Conservation (phyloP, 139 green algal genomes). For the Desmodesmus armatus region DNA sequence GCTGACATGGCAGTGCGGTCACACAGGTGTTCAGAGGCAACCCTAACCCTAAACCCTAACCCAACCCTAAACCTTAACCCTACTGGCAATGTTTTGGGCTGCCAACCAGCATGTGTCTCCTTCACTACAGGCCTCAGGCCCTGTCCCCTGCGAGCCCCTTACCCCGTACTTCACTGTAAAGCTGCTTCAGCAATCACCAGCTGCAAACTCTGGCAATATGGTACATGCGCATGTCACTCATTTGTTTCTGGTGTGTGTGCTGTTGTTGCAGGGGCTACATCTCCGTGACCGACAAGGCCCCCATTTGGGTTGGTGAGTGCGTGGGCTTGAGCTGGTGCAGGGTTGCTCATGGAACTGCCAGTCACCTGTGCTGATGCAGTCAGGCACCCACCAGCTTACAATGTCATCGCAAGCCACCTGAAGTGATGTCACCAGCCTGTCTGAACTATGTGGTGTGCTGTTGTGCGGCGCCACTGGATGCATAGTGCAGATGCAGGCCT, state of each 20-base stretch:
- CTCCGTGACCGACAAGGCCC: neutral
- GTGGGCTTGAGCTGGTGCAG: too few species aligned
- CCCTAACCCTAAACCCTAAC: too few species aligned
- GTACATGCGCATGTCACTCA: neutral
- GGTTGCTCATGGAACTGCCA: too few species aligned
- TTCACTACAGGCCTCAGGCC: neutral
- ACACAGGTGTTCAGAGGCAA: too few species aligned
- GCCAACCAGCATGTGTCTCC: neutral
- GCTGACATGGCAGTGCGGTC: neutral
- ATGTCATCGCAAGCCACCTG: too few species aligned
- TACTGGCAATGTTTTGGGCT: neutral
- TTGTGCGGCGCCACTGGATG: too few species aligned
- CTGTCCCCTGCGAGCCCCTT: neutral
- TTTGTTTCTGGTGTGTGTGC: neutral
- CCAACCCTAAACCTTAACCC: too few species aligned
- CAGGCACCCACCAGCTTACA: too few species aligned
- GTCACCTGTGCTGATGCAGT: too few species aligned
- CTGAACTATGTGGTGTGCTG: too few species aligned
- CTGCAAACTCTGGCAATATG: neutral
- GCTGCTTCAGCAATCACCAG: neutral
- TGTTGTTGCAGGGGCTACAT: constrained; percentile 5
- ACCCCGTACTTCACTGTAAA: neutral
- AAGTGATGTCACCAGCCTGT: too few species aligned
- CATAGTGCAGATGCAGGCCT: too few species aligned
- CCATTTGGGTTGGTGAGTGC: constrained; percentile 16